Evolutionary conservation across 768 basidiomycete species (phyloP), one percentile per base, ranked within the genome.

Genomic region (Agrocybe pediades): DNA sequence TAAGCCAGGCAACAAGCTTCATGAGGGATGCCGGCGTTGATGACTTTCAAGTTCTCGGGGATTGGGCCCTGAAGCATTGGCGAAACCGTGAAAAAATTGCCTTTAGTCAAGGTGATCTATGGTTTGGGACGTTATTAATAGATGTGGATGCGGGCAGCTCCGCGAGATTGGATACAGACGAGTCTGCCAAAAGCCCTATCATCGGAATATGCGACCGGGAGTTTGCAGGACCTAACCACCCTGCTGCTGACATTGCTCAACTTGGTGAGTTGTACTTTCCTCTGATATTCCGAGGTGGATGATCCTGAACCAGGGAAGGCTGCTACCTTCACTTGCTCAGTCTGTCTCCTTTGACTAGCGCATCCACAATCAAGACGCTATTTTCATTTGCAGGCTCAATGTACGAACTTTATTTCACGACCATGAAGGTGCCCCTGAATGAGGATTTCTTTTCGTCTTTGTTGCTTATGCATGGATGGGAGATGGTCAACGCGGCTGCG

Each of bases 141-240:
- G 51, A 55, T 6, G 9, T 30, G 9, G 41, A 47, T 26, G 19
- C 19, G 41, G 21, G 33, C n/a, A 33, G 11, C 26, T 48, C 29
- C 5, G 17, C 26, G 6, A 26, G 11, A 20, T 43, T 26, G 23
- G 23, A 42, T 19, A 26, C n/a, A 30, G 15, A 7, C 15, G 29
- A 30, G 29, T 7, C 29, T 30, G 7, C 29, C 7, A 21, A 42
- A 15, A 36, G 43, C 2, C n/a, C 41, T 16, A 29, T 36, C 39
- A 46, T 58, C 30, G 57, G 49, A 13, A 59, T 59, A 29, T 53
- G 54, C 23, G 47, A 53, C 23, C 55, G 54, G 54, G 54, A 55
- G 41, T 55, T 55, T 46, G 54, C 58, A 46, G 58, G 58, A 8
- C 58, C 58, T n/a, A 56, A 56, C 40, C 54, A 51, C 21, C 49